phyloP scores from a whole-genome alignment of 495 filamentous ascomycete genomes.

The Extremus antarcticus region DNA sequence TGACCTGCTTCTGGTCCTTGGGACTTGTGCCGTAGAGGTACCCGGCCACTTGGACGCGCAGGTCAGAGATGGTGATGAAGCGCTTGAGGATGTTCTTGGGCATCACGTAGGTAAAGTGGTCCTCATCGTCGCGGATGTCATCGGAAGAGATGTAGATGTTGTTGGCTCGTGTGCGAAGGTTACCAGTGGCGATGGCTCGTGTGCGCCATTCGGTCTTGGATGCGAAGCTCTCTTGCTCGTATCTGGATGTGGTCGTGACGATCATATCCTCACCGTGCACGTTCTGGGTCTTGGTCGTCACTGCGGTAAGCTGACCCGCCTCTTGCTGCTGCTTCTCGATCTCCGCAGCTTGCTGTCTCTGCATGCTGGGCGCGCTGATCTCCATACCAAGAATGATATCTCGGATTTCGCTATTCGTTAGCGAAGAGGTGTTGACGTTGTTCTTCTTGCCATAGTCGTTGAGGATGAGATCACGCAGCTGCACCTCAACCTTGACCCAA shows the following conservation, averaged over 20 bases:
- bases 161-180: slow-evolving; percentile 87
- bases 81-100: slow-evolving; percentile 97
- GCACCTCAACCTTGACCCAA: slow-evolving; percentile 98
- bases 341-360: slow-evolving; percentile 96
- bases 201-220: slow-evolving; percentile 99
- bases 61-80: slow-evolving; percentile 96
- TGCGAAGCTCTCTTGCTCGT: slow-evolving; percentile 92
- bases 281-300: slow-evolving; percentile 97
- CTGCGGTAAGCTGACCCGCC: slow-evolving; percentile 89
- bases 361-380: slow-evolving; percentile 95
- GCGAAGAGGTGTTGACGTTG: slow-evolving; percentile 92
- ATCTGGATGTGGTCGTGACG: slow-evolving; percentile 93
- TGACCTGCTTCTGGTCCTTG: slow-evolving; percentile 88
- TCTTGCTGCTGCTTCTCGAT: slow-evolving; percentile 99
- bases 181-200: slow-evolving; percentile 89
- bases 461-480: slow-evolving; percentile 87
- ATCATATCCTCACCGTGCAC: slow-evolving; percentile 96
- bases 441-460: slow-evolving; percentile 99
- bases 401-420: slow-evolving; percentile 92
- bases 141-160: slow-evolving; percentile 98
- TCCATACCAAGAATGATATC: slow-evolving; percentile 99
- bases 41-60: slow-evolving; percentile 90
- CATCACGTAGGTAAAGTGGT: slow-evolving; percentile 90
- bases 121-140: slow-evolving; percentile 70
- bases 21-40: slow-evolving; percentile 93